Percentiles rank a stretch among this genome's conserved stretches.
Conservation (phyloP, 768 basidiomycete species). For the Boletus vinaceobasis region DNA sequence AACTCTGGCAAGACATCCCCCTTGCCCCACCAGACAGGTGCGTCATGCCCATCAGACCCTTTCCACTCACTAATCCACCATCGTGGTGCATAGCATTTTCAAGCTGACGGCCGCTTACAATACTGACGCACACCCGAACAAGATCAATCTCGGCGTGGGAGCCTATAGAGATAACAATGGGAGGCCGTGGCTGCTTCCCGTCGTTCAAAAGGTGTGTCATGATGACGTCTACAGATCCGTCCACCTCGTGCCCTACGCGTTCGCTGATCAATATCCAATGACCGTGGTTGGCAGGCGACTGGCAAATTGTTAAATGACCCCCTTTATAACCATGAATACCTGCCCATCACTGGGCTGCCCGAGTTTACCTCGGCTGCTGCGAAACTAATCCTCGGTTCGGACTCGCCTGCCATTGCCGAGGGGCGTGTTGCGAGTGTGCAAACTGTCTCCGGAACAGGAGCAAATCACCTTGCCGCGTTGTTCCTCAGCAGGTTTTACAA, state of each 20-base stretch:
- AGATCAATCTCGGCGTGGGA: constrained; percentile 91
- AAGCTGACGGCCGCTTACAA: constrained; percentile 89
- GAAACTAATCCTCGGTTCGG: constrained; percentile 73
- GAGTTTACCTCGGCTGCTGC: constrained; percentile 82
- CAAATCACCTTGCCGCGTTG: constrained; percentile 87
- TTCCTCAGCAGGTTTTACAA: constrained; percentile 83
- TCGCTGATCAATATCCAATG: neutral
- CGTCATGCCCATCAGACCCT: constrained; percentile 6
- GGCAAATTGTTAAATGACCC: constrained; percentile 64
- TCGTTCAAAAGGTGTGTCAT: constrained; percentile 75
- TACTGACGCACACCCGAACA: constrained; percentile 66
- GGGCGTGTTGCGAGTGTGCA: constrained; percentile 77
- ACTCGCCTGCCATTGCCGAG: constrained; percentile 68
- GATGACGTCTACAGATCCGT: neutral
- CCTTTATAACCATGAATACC: constrained; percentile 85
- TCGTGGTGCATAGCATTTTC: constrained; percentile 62
- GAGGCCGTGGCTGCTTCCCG: constrained; percentile 91
- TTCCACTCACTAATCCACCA: constrained; percentile 2
- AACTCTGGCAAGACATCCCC: constrained; percentile 72
- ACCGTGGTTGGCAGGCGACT: constrained; percentile 54
- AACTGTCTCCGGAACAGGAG: constrained; percentile 94
- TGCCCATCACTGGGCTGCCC: constrained; percentile 84
- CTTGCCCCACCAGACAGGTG: constrained; percentile 86
- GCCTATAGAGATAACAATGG: constrained; percentile 86
- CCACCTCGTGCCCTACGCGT: neutral